Base-by-base conservation (phyloP, 202 grass and related monocot species). In the Dendrocalamus latiflorus region DNA sequence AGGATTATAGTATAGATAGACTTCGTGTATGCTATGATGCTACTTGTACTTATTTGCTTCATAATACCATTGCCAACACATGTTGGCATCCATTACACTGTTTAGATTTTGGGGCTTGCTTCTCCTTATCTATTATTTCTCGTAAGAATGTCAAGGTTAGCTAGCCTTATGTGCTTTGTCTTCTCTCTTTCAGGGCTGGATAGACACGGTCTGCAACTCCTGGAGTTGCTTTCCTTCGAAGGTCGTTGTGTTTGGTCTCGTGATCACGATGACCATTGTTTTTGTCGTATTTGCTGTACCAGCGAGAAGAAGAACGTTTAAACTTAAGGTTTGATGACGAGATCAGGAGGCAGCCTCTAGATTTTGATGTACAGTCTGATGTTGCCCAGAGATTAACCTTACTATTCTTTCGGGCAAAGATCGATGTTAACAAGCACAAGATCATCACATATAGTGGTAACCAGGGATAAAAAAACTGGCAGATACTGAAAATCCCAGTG, bases 241-340 rank as follows among this genome's bases (percentile, higher is more conserved):
- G 14, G 28, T 90, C 58, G 20, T 70, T 26, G 3, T 75, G 5
- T 43, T 90, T 63, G 53, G 82, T 41, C 42, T 93, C 45, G 72
- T 64, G 25, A 66, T 88, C 50, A 15, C 80, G 0, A 34, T 54
- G 5, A 28, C 82, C 26, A 57, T 85, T 75, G 22, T 74, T 84
- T 75, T 90, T 65, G 36, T 89, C 75, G 44, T 44, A 49, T 76
- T 93, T 79, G 41, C 77, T 90, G 83, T 91, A 94, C 80, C 71
- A 9, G 74, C 76, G 66, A 91, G 70, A 83, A 84, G 86, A 91
- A 94, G 86, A 88, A 97, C 88, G 47, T 90, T 74, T 42, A 98
- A 94, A 89, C 87, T 98, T 65, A 95, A 98, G 93, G 77, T 93
- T 69, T 91, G 81, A 93, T 21, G 12, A 50, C 67, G 45, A 66